Base-by-base conservation (phyloP, 257 asterid genomes). In the Nicotiana benthamiana region DNA sequence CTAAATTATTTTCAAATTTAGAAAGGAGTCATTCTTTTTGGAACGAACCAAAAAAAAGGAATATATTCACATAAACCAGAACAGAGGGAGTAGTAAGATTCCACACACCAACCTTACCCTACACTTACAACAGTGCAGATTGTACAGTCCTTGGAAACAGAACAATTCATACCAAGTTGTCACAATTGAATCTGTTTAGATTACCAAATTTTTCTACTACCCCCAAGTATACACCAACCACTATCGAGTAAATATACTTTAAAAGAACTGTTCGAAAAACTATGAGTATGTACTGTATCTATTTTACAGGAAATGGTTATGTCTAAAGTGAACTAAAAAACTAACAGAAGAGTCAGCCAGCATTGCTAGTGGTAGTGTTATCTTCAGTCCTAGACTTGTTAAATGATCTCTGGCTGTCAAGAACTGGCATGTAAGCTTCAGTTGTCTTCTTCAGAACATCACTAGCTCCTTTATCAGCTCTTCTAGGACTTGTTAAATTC, bases 401-500 rank as follows among this genome's bases (percentile, higher is more conserved):
- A 7, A 86, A 85, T 27, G 91, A 84, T 81, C 65, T 83, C 79
- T 87, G 93, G 40, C 78, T 86, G 43, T 92, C 97, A 51, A 89
- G 75, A 0, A 81, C 85, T 0, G 94, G 94, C 76, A 80, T 72
- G 61, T 22, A 64, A 34, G 91, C 89, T 77, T 92, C 93, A 0
- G 89, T 84, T 40, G 93, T 43, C 83, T 91, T 90, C 90, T 92
- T 89, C 17, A 77, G 75, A 48, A 15, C 86, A 77, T 87, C 91
- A 15, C 61, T 80, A 9, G 80, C 77, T 82, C 83, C 87, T 82
- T 75, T 86, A 65, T 86, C 90, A 36, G 75, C 43, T 79, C 81
- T 86, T 3, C 88, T 88, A 0, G 97, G 98, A 79, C 98, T 94
- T 32, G 80, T 79, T 83, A 89, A 75, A 75, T 83, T 90, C 87